phyloP scores from a whole-genome alignment of 176 grass and related monocot genomes.

The Poa annua region DNA sequence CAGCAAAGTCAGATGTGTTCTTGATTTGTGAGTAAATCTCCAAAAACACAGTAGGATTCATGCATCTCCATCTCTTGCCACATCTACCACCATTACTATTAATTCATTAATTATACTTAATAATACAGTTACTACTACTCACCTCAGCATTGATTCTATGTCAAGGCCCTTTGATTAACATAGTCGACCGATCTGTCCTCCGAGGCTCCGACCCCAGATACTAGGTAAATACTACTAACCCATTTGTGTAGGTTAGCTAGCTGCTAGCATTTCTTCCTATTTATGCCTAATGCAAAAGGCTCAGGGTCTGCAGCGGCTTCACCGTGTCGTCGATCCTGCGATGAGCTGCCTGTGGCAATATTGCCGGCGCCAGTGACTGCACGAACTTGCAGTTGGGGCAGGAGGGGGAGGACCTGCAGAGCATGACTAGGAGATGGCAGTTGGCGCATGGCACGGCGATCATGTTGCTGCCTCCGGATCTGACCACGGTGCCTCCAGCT shows the following conservation, averaged over 20 bases:
- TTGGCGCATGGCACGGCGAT: slow-evolving; percentile 79
- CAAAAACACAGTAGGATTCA: too few relatives aligned
- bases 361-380: slow-evolving; percentile 41
- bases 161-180: slow-evolving; percentile 33
- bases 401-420: slow-evolving; percentile 75
- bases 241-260: neutral
- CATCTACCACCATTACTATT: slow-evolving; percentile 39
- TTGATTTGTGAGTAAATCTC: too few relatives aligned
- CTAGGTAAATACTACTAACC: slow-evolving; percentile 5
- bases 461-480: slow-evolving; percentile 65
- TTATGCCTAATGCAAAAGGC: slow-evolving; percentile 75
- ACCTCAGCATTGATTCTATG: slow-evolving; percentile 20
- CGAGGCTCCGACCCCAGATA: neutral
- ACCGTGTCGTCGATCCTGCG: slow-evolving; percentile 50
- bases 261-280: slow-evolving; percentile 49
- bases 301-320: slow-evolving; percentile 77
- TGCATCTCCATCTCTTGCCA: slow-evolving; percentile 28
- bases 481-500: slow-evolving; percentile 26
- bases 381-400: slow-evolving; percentile 96
- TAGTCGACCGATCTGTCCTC: neutral
- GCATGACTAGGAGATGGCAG: slow-evolving; percentile 91
- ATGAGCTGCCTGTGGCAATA: slow-evolving; percentile 14
- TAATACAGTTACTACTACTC: slow-evolving; percentile 37
- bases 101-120: slow-evolving; percentile 19
- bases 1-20: too few relatives aligned